Evolutionary conservation across 352 stramenopile genomes (phyloP).

Genomic region (Pythium aristosporum): DNA sequence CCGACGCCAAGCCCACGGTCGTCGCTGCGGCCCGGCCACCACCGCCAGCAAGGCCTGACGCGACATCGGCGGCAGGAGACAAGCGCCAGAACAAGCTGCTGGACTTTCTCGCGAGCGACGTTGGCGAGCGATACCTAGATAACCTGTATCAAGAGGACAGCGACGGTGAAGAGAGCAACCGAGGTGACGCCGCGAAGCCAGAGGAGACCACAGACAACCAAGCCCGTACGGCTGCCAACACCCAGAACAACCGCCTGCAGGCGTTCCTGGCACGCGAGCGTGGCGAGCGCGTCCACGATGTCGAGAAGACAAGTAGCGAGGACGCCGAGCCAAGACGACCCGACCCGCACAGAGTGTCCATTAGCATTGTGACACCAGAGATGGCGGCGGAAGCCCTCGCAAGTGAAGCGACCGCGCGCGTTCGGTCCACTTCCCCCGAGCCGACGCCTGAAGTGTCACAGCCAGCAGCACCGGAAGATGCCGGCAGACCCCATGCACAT

Average conservation of each 20-base stretch:
- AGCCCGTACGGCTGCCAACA: slow-evolving; percentile 14
- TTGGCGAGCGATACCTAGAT: slow-evolving; percentile 67
- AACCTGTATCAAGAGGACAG: slow-evolving; percentile 71
- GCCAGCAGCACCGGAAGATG: background rate
- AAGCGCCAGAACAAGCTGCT: slow-evolving; percentile 63
- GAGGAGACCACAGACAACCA: slow-evolving; percentile 28
- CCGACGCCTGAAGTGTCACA: slow-evolving; percentile 18
- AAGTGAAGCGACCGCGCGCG: slow-evolving; percentile 1
- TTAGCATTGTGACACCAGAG: slow-evolving; percentile 18
- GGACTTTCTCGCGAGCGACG: slow-evolving; percentile 72
- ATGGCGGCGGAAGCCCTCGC: background rate
- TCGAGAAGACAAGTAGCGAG: slow-evolving; percentile 18
- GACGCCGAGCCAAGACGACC: background rate
- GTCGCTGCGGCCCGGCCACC: slow-evolving; percentile 1
- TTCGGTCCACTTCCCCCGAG: slow-evolving; percentile 18
- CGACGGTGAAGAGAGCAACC: slow-evolving; percentile 28
- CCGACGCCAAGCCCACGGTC: slow-evolving; percentile 23
- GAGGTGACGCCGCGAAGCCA: slow-evolving; percentile 15
- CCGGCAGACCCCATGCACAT: background rate
- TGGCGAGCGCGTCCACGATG: slow-evolving; percentile 42
- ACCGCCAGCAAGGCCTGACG: slow-evolving; percentile 13
- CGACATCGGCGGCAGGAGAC: slow-evolving; percentile 9
- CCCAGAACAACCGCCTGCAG: slow-evolving; percentile 52
- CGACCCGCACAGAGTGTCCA: slow-evolving; percentile 20
- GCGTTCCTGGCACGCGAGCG: slow-evolving; percentile 60